Evolutionary conservation across 2,329 filamentous ascomycete species (phyloP).

Genomic region (Microcyclospora pomicola): DNA sequence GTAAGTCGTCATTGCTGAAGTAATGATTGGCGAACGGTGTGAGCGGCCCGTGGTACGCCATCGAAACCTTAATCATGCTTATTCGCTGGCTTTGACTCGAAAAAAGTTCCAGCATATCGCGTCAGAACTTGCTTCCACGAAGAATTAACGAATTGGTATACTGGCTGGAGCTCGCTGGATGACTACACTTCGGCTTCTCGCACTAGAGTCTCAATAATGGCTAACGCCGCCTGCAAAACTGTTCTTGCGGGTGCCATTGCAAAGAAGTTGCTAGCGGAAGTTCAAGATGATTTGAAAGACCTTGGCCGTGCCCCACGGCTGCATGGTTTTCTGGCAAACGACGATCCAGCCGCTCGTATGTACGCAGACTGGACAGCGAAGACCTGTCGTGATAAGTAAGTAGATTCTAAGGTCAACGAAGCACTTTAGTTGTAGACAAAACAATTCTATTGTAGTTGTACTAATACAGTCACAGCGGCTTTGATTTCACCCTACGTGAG

Average conservation of each 20-base stretch:
- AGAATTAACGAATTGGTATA: no score
- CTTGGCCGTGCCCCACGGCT: slow-evolving; percentile 63
- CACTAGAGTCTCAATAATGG: background rate
- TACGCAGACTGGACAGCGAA: slow-evolving; percentile 97
- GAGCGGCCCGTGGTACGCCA: no score
- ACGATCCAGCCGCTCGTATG: slow-evolving; percentile 77
- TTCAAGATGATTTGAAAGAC: slow-evolving; percentile 58
- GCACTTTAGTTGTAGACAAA: no score
- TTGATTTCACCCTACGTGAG: slow-evolving; percentile 72
- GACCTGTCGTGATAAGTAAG: slow-evolving; percentile 91
- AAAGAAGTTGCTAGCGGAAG: slow-evolving; percentile 65
- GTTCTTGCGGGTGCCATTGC: slow-evolving; percentile 79
- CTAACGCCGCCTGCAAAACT: slow-evolving; percentile 59
- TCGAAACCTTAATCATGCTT: no score
- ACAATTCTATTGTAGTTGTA: background rate
- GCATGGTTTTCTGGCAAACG: slow-evolving; percentile 83
- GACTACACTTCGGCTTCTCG: no score
- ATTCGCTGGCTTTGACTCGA: no score
- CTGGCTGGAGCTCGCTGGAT: no score
- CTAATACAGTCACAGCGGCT: slow-evolving; percentile 39
- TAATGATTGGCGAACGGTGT: no score
- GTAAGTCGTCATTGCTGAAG: no score
- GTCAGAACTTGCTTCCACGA: no score
- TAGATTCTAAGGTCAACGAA: no score
- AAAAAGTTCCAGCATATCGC: no score